A percentile compares a stretch with the other conserved stretches of the same genome.
Evolutionary conservation across 768 basidiomycete genomes (phyloP).

Genomic region (Paxillus ammoniavirescens): DNA sequence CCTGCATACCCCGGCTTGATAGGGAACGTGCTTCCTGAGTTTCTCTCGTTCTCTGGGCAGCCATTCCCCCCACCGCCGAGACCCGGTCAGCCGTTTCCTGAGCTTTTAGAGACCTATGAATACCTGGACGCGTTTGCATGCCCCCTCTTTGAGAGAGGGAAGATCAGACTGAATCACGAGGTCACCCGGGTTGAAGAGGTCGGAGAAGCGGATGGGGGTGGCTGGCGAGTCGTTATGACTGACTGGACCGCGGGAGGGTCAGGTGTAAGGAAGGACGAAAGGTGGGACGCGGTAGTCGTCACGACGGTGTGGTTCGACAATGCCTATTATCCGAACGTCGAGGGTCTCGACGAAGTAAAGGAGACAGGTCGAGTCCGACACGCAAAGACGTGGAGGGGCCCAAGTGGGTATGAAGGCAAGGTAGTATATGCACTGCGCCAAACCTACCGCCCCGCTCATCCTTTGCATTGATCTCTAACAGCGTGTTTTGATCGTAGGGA

Average conservation of each 20-base stretch:
- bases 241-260: slow-evolving; percentile 33
- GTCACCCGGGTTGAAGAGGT: slow-evolving; percentile 40
- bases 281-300: slow-evolving; percentile 51
- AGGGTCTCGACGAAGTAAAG: slow-evolving; percentile 40
- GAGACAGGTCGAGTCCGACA: slow-evolving; percentile 39
- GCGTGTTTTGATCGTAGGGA: slow-evolving; percentile 48
- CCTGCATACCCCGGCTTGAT: slow-evolving; percentile 48
- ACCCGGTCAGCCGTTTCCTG: slow-evolving; percentile 29
- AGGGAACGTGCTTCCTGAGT: slow-evolving; percentile 49
- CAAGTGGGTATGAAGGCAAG: slow-evolving; percentile 34
- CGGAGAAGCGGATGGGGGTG: slow-evolving; percentile 12
- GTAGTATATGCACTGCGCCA: slow-evolving; percentile 6
- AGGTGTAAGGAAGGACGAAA: slow-evolving; percentile 30
- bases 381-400: slow-evolving; percentile 42
- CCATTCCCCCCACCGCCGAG: slow-evolving; percentile 27
- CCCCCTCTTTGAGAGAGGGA: slow-evolving; percentile 24
- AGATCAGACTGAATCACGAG: slow-evolving; percentile 42
- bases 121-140: slow-evolving; percentile 28
- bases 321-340: slow-evolving; percentile 42
- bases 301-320: slow-evolving; percentile 47
- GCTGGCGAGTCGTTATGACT: slow-evolving; percentile 41
- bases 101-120: slow-evolving; percentile 24
- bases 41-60: slow-evolving; percentile 28
- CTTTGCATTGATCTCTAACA: slow-evolving; percentile 13
- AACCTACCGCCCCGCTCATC: neutral